phyloP scores from a whole-genome alignment of 768 basidiomycete species.

The Rhizopogon sp. region DNA sequence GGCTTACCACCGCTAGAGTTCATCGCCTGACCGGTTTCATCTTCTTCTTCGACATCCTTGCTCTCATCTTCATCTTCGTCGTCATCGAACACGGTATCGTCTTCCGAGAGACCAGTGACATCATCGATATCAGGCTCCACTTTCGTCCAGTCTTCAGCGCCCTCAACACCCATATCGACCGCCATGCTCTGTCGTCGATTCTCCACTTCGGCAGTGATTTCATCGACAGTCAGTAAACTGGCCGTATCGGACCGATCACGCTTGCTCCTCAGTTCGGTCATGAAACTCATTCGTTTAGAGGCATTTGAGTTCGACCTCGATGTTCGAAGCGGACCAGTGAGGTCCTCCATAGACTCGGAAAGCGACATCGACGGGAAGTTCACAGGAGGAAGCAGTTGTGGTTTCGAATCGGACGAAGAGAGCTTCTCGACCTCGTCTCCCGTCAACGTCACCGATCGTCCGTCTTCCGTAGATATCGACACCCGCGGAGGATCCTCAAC shows the following conservation, averaged over 20 bases:
- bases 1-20: constrained; percentile 49
- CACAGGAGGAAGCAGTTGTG: constrained; percentile 72
- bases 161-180: constrained; percentile 39
- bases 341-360: constrained; percentile 68
- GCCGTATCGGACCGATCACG: constrained; percentile 86
- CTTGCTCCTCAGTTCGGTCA: constrained; percentile 76
- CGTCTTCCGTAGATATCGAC: constrained; percentile 73
- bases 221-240: constrained; percentile 91
- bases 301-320: constrained; percentile 43
- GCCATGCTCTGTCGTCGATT: constrained; percentile 49
- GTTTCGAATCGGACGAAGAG: constrained; percentile 28
- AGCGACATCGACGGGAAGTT: constrained; percentile 75
- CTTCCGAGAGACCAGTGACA: constrained; percentile 41
- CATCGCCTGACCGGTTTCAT: constrained; percentile 46
- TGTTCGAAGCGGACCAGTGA: constrained; percentile 33
- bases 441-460: constrained; percentile 57
- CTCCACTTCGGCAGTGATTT: constrained; percentile 95
- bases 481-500: constrained; percentile 61
- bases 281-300: constrained; percentile 70
- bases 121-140: constrained; percentile 53
- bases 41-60: constrained; percentile 41
- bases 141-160: constrained; percentile 69
- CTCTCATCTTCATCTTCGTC: constrained; percentile 38
- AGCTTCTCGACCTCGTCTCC: constrained; percentile 38
- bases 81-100: constrained; percentile 42